Evolutionary conservation across 1,284 basidiomycete species (phyloP).

Genomic region (Rhodofomes roseus): DNA sequence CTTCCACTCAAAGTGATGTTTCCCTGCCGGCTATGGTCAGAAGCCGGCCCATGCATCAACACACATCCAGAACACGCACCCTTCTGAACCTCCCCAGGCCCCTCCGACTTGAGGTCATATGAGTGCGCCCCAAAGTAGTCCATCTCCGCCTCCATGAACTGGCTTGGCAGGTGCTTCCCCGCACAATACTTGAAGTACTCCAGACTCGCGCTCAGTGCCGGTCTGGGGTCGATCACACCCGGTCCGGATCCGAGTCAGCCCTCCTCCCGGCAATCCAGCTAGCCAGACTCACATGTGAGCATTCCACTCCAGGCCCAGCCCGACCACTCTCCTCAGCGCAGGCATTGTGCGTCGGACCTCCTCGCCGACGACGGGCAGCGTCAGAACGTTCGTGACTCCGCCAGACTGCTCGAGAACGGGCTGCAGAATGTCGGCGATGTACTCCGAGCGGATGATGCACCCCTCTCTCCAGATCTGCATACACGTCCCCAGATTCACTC

Average conservation of each 20-base stretch:
- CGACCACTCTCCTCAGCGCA: constrained; percentile 15
- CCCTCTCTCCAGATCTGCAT: constrained; percentile 22
- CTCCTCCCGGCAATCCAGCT: background rate
- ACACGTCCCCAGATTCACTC: constrained; percentile 15
- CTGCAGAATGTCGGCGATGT: constrained; percentile 19
- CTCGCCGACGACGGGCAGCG: constrained; percentile 14
- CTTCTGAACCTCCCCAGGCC: constrained; percentile 21
- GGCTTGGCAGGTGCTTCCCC: constrained; percentile 19
- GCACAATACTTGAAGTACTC: constrained; percentile 22
- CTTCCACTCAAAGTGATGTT: constrained; percentile 23
- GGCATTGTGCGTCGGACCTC: constrained; percentile 16
- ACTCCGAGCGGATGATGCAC: constrained; percentile 22
- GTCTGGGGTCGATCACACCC: constrained; percentile 7
- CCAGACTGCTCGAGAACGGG: constrained; percentile 13
- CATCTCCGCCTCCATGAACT: constrained; percentile 24
- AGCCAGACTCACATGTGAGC: constrained; percentile 18
- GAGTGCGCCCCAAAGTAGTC: constrained; percentile 22
- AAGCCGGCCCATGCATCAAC: background rate
- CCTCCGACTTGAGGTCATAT: constrained; percentile 18
- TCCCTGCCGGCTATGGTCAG: constrained; percentile 7
- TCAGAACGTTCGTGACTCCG: constrained; percentile 13
- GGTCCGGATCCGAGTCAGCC: background rate
- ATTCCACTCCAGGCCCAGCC: constrained; percentile 15
- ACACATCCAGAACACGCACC: constrained; percentile 9
- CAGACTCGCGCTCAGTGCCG: constrained; percentile 18